Evolutionary conservation across 768 basidiomycete genomes (phyloP).

Genomic region (Rossbeevera mucosa): DNA sequence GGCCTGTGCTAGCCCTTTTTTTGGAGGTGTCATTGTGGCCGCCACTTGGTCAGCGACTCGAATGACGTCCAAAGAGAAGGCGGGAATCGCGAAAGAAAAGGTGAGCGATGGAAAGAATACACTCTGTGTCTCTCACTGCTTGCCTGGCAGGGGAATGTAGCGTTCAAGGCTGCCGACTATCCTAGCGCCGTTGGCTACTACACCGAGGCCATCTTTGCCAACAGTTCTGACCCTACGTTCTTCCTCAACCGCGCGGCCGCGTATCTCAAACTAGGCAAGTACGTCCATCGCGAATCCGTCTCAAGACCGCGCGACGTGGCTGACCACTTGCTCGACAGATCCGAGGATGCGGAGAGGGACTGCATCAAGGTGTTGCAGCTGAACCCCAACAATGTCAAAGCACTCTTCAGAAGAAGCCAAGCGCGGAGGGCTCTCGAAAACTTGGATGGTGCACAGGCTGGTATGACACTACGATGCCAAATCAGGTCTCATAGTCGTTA

Average conservation of each 20-base stretch:
- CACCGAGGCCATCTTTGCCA: slow-evolving; percentile 70
- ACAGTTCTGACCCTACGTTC: slow-evolving; percentile 68
- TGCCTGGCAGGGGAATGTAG: slow-evolving; percentile 66
- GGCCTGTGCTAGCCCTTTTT: neutral
- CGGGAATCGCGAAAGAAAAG: slow-evolving; percentile 33
- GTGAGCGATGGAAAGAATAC: slow-evolving; percentile 2
- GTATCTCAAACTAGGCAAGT: slow-evolving; percentile 94
- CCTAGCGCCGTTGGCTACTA: slow-evolving; percentile 82
- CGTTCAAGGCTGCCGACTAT: slow-evolving; percentile 81
- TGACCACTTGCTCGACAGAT: slow-evolving; percentile 37
- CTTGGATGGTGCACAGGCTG: slow-evolving; percentile 55
- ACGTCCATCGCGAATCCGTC: slow-evolving; percentile 35
- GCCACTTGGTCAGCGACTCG: slow-evolving; percentile 1
- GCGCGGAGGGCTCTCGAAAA: slow-evolving; percentile 57
- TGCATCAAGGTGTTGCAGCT: slow-evolving; percentile 62
- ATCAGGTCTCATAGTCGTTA: neutral
- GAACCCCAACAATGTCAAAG: slow-evolving; percentile 65
- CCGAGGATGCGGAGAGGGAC: slow-evolving; percentile 78
- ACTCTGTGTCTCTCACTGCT: neutral
- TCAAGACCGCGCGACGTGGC: neutral
- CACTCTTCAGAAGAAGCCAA: slow-evolving; percentile 72
- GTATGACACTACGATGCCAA: slow-evolving; percentile 30
- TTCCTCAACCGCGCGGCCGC: slow-evolving; percentile 87
- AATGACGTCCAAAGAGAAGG: slow-evolving; percentile 36
- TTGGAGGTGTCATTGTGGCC: slow-evolving; percentile 5